phyloP scores from a whole-genome alignment of 805 yeast species.

The Metschnikowia hibisci region DNA sequence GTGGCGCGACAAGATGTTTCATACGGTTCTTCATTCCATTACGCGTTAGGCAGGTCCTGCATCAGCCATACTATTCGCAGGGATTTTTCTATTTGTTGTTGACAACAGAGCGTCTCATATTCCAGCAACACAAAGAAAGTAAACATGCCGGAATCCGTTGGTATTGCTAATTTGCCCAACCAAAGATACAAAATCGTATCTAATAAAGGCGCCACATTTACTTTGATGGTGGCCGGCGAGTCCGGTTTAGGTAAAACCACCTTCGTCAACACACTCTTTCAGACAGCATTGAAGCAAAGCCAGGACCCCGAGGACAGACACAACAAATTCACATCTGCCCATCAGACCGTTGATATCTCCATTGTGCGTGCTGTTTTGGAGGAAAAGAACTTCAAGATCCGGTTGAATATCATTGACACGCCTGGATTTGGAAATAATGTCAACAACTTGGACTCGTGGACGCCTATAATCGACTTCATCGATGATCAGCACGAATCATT shows the following conservation, averaged over 20 bases:
- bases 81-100: constrained; percentile 6
- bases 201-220: constrained; percentile 71
- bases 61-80: constrained; percentile 2
- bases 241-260: constrained; percentile 93
- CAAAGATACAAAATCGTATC: constrained; percentile 76
- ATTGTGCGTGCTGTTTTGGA: constrained; percentile 75
- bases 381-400: constrained; percentile 75
- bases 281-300: constrained; percentile 61
- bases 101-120: constrained; percentile 2
- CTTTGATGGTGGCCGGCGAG: constrained; percentile 87
- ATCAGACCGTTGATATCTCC: constrained; percentile 73
- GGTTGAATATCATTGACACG: constrained; percentile 81
- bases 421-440: constrained; percentile 94
- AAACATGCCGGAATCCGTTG: constrained; percentile 54
- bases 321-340: constrained; percentile 51
- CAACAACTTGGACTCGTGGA: constrained; percentile 82
- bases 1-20: background rate
- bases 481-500: constrained; percentile 87
- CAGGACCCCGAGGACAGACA: constrained; percentile 52
- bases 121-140: background rate
- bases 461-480: constrained; percentile 79
- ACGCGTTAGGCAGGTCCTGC: constrained; percentile 6
- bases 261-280: constrained; percentile 80
- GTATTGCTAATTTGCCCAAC: constrained; percentile 69
- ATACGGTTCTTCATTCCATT: background rate